These are phyloP conservation scores for Diutina neorugosa DNA, from an alignment of 1,139 yeast species.

Conservation along the genomic window DNA sequence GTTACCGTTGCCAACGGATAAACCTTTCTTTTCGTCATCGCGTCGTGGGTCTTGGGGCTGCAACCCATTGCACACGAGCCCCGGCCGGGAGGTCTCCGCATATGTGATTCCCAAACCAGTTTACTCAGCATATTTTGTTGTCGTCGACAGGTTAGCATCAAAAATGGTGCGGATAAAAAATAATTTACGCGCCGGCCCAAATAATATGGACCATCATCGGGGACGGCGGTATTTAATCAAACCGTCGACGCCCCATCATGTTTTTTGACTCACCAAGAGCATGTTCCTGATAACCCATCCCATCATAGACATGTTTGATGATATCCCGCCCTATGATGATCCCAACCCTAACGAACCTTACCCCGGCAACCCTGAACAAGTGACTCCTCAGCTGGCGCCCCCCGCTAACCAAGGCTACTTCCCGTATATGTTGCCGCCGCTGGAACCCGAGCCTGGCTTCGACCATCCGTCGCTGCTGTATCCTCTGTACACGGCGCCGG, in stretches of 20 bases:
- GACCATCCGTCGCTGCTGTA: neutral
- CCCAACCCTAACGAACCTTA: neutral
- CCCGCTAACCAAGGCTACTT: neutral
- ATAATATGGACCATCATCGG: neutral
- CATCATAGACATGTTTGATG: conserved; percentile 1
- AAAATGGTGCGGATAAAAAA: neutral
- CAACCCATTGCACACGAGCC: neutral
- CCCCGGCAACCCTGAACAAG: neutral
- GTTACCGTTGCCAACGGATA: neutral
- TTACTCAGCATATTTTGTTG: neutral
- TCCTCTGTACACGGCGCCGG: neutral
- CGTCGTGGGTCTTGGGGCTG: neutral
- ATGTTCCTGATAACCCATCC: conserved; percentile 4
- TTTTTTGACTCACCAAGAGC: neutral
- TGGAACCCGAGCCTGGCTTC: neutral
- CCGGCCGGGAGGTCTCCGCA: neutral
- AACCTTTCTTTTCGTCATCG: neutral
- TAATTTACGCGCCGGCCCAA: neutral
- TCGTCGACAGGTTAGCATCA: neutral
- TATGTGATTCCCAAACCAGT: neutral
- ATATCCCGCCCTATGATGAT: neutral
- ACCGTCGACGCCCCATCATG: neutral
- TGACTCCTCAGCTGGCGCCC: neutral
- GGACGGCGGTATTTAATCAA: conserved; percentile 3
- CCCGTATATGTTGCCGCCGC: neutral